Percentiles rank a stretch among this genome's conserved stretches.
phyloP scores from a whole-genome alignment of 768 basidiomycete species.

The Vararia minispora region DNA sequence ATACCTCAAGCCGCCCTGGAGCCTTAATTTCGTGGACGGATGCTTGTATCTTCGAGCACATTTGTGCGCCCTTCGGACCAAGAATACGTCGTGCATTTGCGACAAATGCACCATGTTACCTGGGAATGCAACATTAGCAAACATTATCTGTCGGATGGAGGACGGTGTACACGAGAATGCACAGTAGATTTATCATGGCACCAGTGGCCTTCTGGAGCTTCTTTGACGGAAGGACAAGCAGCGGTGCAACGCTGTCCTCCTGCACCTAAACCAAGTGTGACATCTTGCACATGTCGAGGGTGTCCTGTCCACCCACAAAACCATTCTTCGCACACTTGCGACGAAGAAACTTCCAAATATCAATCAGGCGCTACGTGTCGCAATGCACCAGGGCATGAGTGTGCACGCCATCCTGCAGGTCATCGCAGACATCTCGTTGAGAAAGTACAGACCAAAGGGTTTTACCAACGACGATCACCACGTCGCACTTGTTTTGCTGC shows the following conservation, averaged over 20 bases:
- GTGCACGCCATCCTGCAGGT: not conserved
- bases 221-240: not conserved
- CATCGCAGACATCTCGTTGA: not conserved
- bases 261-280: not conserved
- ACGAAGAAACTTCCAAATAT: not conserved
- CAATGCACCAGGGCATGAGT: not conserved
- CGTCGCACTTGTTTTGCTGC: not conserved
- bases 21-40: no score
- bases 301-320: not conserved
- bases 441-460: not conserved
- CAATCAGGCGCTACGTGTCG: not conserved
- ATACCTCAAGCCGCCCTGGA: no score
- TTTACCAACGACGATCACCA: conserved; percentile 1
- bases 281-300: not conserved
- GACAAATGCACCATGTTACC: no score
- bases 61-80: no score
- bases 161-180: not conserved
- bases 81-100: no score
- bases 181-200: not conserved
- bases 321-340: not conserved
- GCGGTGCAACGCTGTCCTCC: not conserved
- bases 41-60: no score
- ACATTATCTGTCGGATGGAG: not conserved
- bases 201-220: not conserved
- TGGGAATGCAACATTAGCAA: no score